These are phyloP conservation scores for Penicillium aurantiogriseum DNA, from an alignment of 2,329 filamentous ascomycete genomes.

Conservation along the genomic window DNA sequence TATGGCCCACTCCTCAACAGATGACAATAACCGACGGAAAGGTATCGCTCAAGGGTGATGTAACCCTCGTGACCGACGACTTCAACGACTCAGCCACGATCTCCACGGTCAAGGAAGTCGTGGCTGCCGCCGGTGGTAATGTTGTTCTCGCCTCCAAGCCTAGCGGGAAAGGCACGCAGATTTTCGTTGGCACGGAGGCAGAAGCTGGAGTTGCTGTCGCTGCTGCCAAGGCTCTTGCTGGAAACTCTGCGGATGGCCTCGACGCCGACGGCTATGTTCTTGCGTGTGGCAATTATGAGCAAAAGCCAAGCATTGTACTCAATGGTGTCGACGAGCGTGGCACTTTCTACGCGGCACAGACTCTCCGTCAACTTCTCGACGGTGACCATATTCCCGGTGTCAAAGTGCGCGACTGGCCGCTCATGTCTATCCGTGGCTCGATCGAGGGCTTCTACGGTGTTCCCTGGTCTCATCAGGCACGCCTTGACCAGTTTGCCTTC, in stretches of 20 bases:
- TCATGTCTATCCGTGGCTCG: slow-evolving; percentile 26
- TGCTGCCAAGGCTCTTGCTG: background rate
- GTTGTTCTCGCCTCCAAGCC: background rate
- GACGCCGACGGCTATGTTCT: background rate
- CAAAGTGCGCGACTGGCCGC: slow-evolving; percentile 24
- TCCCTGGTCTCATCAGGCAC: slow-evolving; percentile 25
- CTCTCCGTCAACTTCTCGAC: background rate
- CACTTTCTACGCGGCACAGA: background rate
- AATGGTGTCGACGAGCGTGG: background rate
- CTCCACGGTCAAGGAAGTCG: background rate
- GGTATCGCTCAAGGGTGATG: background rate
- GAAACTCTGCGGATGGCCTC: background rate
- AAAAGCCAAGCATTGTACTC: background rate
- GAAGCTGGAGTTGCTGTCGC: background rate
- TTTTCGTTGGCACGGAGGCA: background rate
- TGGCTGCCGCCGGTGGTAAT: background rate
- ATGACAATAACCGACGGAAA: background rate
- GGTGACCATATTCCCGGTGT: slow-evolving; percentile 1
- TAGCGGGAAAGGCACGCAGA: background rate
- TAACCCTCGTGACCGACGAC: background rate
- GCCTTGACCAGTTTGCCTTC: slow-evolving; percentile 24
- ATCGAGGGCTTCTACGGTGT: slow-evolving; percentile 27
- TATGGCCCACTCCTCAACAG: background rate
- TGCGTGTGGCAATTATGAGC: background rate
- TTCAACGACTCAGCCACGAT: background rate